Evolutionary conservation across 1,139 yeast species (phyloP).

Genomic region (Arxiozyma slooffiae): DNA sequence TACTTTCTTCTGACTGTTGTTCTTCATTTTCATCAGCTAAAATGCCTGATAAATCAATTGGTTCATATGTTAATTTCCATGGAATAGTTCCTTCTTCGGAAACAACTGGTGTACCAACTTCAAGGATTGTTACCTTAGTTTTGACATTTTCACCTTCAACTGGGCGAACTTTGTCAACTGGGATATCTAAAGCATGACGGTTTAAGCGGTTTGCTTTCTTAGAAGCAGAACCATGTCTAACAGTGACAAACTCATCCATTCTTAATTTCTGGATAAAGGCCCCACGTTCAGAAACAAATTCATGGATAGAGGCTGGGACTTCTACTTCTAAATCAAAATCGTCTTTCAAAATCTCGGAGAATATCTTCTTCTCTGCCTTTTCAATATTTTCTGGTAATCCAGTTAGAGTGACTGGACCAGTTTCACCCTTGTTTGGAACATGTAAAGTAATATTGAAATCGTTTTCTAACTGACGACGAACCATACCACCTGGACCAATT

Average conservation of each 20-base stretch:
- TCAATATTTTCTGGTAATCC: conserved; percentile 59
- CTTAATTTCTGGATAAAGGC: conserved; percentile 51
- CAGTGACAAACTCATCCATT: conserved; percentile 47
- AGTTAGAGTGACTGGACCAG: conserved; percentile 36
- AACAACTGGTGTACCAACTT: conserved; percentile 20
- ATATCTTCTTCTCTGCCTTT: conserved; percentile 45
- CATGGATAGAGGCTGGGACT: conserved; percentile 51
- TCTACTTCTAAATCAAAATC: conserved; percentile 37
- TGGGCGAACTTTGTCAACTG: conserved; percentile 41
- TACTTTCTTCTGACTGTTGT: background rate
- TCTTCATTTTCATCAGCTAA: conserved; percentile 34
- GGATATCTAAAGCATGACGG: conserved; percentile 33
- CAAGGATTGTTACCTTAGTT: conserved; percentile 41
- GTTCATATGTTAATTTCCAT: conserved; percentile 48
- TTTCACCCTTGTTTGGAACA: conserved; percentile 56
- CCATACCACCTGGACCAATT: conserved; percentile 74
- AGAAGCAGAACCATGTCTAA: conserved; percentile 47
- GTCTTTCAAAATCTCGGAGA: conserved; percentile 41
- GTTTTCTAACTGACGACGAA: conserved; percentile 63
- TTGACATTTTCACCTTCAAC: conserved; percentile 31
- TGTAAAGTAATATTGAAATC: conserved; percentile 55
- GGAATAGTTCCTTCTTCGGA: conserved; percentile 41
- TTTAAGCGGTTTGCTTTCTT: conserved; percentile 46
- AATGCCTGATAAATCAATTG: conserved; percentile 25
- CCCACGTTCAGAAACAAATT: conserved; percentile 60